Percentiles rank a stretch among this genome's conserved stretches.
phyloP scores from a whole-genome alignment of 2,329 filamentous ascomycete genomes.

The Calonectria crousiana region DNA sequence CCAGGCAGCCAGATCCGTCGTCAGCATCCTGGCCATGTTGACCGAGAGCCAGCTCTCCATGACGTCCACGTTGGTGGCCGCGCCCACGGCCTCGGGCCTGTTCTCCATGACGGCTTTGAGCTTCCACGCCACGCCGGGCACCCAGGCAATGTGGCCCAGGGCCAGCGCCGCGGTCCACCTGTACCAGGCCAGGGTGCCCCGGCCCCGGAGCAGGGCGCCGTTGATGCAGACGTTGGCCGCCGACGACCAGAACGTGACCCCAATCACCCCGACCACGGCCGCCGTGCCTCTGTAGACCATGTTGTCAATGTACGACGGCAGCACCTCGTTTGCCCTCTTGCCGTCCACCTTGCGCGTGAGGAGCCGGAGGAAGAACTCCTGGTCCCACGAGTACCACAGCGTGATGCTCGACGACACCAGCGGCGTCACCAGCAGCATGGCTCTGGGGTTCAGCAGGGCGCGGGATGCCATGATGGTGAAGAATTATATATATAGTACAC shows the following conservation, averaged over 20 bases:
- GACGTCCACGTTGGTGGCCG: constrained; percentile 44
- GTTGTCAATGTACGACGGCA: constrained; percentile 57
- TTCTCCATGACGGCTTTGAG: constrained; percentile 48
- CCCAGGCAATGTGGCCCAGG: constrained; percentile 48
- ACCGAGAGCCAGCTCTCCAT: constrained; percentile 48
- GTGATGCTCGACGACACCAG: constrained; percentile 61
- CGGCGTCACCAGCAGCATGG: constrained; percentile 56
- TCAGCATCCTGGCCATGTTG: constrained; percentile 48
- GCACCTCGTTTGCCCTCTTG: constrained; percentile 48
- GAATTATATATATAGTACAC: no score
- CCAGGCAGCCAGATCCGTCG: constrained; percentile 51
- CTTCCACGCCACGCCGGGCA: constrained; percentile 49
- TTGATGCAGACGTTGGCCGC: constrained; percentile 42
- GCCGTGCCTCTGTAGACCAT: constrained; percentile 55
- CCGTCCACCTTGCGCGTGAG: constrained; percentile 47
- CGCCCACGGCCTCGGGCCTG: constrained; percentile 29
- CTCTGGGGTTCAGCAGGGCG: constrained; percentile 52
- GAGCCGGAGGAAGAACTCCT: constrained; percentile 56
- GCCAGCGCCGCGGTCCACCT: constrained; percentile 47
- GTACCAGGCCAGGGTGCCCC: constrained; percentile 49
- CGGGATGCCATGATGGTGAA: constrained; percentile 51
- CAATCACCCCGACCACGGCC: constrained; percentile 50
- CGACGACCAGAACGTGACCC: constrained; percentile 49
- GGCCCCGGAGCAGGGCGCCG: constrained; percentile 36
- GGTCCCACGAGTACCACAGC: constrained; percentile 59